Conservation (phyloP, 805 yeast species). For the Wickerhamomyces chaumierensis region DNA sequence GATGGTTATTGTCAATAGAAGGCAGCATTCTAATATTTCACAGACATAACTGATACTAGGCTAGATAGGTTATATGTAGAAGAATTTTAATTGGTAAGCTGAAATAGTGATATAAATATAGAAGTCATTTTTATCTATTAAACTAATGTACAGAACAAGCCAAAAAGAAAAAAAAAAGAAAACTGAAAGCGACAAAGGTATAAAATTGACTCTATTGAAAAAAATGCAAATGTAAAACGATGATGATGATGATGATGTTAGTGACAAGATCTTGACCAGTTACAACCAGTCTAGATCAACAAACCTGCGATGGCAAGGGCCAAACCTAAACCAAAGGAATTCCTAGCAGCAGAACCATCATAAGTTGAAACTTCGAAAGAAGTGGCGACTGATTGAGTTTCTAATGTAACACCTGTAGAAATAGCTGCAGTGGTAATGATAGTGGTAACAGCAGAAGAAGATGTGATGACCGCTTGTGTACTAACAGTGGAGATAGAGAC, state of each 20-base stretch:
- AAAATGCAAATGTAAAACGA: neutral
- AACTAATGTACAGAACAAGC: neutral
- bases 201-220: neutral
- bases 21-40: too few species aligned
- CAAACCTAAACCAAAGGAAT: neutral
- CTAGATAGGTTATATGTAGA: too few species aligned
- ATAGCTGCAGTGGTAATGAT: constrained; percentile 1
- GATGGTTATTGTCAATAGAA: neutral
- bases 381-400: neutral
- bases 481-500: too few species aligned
- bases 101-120: too few species aligned
- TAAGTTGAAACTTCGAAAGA: neutral
- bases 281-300: neutral
- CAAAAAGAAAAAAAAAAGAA: too few species aligned
- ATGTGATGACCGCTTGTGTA: constrained; percentile 6
- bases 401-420: constrained; percentile 4
- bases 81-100: too few species aligned
- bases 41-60: too few species aligned
- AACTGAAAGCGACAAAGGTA: too few species aligned
- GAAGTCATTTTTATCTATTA: too few species aligned
- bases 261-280: neutral
- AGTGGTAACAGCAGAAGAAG: constrained; percentile 4
- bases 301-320: neutral
- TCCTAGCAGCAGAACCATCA: constrained; percentile 1
- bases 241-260: neutral